A percentile compares a stretch with the other conserved stretches of the same genome.
phyloP scores from a whole-genome alignment of 169 alveolate genomes.

The Perkinsus chesapeaki region DNA sequence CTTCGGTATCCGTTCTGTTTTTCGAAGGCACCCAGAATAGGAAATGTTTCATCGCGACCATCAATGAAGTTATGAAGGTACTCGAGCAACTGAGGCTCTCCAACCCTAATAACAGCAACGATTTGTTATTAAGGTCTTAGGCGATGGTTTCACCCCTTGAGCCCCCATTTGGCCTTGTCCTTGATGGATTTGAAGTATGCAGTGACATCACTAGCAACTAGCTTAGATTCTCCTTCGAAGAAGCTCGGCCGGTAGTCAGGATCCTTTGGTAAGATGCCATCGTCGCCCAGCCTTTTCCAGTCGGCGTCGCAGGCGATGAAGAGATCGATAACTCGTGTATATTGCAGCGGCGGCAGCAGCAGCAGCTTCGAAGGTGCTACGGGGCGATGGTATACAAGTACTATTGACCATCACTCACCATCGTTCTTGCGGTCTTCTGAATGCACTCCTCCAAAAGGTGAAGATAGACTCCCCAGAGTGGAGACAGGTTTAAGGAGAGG shows the following conservation, averaged over 20 bases:
- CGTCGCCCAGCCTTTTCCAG: background rate
- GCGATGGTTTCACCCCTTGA: background rate
- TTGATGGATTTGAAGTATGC: background rate
- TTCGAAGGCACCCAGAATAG: background rate
- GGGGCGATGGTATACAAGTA: too few species aligned
- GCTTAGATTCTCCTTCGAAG: background rate
- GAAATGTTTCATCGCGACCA: background rate
- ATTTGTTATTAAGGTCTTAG: background rate
- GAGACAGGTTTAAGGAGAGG: background rate
- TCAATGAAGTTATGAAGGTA: background rate
- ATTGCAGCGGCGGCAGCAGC: too few species aligned
- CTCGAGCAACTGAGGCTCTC: background rate
- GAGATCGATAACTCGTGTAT: background rate
- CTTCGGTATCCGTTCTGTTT: background rate
- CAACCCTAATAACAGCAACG: background rate
- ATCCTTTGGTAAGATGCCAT: background rate
- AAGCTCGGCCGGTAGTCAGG: background rate
- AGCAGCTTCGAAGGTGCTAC: background rate
- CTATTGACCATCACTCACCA: too few species aligned
- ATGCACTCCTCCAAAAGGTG: background rate
- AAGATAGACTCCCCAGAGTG: background rate
- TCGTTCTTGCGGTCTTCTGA: background rate
- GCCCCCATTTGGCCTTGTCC: background rate
- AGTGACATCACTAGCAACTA: background rate
- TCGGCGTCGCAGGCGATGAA: background rate